These are phyloP conservation scores for Penium margaritaceum DNA, from an alignment of 139 green algal species.

Conservation along the genomic window DNA sequence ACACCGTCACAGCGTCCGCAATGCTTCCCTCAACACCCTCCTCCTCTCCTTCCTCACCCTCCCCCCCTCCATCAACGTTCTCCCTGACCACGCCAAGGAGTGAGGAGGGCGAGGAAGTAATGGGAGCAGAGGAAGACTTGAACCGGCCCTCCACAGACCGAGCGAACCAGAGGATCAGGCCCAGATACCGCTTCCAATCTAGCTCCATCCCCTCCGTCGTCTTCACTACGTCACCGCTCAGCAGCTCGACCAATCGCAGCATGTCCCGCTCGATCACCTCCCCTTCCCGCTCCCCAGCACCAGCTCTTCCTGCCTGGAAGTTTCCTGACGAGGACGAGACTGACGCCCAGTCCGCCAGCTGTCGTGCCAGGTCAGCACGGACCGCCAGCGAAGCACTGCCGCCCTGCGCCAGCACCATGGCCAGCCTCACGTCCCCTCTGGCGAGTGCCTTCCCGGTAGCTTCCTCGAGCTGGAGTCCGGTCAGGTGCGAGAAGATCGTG, in stretches of 20 bases:
- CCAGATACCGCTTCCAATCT: slow-evolving; percentile 75
- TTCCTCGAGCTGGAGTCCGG: slow-evolving; percentile 52
- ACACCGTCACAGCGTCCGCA: too few relatives aligned
- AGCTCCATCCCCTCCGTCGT: slow-evolving; percentile 44
- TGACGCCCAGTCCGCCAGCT: slow-evolving; percentile 61
- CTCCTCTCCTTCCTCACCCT: background rate
- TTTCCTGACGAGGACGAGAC: background rate
- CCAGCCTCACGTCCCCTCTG: slow-evolving; percentile 63
- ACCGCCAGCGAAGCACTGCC: slow-evolving; percentile 2
- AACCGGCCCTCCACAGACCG: too few relatives aligned
- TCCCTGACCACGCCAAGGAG: too few relatives aligned
- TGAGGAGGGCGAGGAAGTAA: too few relatives aligned
- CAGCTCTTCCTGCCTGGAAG: background rate
- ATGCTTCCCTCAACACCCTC: background rate
- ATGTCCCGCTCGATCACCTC: slow-evolving; percentile 45
- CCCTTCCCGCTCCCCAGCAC: background rate
- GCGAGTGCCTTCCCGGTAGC: slow-evolving; percentile 55
- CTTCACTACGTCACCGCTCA: slow-evolving; percentile 55
- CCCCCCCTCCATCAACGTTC: background rate
- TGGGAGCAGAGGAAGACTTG: too few relatives aligned
- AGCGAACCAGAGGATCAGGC: slow-evolving; percentile 63
- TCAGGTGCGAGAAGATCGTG: slow-evolving; percentile 59
- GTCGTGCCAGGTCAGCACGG: slow-evolving; percentile 40
- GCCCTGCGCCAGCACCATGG: slow-evolving; percentile 63
- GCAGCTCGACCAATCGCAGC: slow-evolving; percentile 58